Evolutionary conservation across 2,329 filamentous ascomycete genomes (phyloP).

Genomic region (Rhynchosporium secalis): DNA sequence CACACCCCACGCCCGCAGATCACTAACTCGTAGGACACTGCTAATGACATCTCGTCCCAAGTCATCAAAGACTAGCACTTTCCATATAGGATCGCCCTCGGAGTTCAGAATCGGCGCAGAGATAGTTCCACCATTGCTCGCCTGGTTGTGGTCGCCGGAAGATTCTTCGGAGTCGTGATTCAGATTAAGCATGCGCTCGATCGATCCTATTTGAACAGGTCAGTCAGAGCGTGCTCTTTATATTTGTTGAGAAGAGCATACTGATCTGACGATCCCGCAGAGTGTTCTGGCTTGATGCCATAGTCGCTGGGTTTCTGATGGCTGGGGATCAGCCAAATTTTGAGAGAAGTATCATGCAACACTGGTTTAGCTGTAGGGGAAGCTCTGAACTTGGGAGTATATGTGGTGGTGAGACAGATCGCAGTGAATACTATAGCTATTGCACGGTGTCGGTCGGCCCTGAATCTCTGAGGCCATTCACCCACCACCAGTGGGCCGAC

Average conservation of each 20-base stretch:
- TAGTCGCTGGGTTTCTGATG: conserved; percentile 41
- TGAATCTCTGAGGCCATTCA: neutral
- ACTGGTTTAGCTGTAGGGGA: conserved; percentile 4
- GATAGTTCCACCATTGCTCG: conserved; percentile 63
- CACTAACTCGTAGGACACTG: conserved; percentile 90
- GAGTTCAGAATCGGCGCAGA: conserved; percentile 80
- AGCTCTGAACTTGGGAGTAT: neutral
- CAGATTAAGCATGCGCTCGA: conserved; percentile 93
- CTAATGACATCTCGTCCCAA: conserved; percentile 92
- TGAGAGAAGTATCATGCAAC: conserved; percentile 34
- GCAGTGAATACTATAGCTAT: neutral
- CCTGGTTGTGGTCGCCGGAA: conserved; percentile 61
- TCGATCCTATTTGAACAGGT: conserved; percentile 62
- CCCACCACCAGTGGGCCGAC: neutral
- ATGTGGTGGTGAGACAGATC: conserved; percentile 23
- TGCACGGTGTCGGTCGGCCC: neutral
- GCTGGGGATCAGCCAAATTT: conserved; percentile 39
- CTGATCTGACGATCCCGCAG: conserved; percentile 73
- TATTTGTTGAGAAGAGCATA: conserved; percentile 44
- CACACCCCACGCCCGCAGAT: conserved; percentile 89
- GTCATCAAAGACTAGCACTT: conserved; percentile 94
- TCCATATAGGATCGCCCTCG: conserved; percentile 94
- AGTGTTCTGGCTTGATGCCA: conserved; percentile 57
- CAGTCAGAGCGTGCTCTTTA: conserved; percentile 1
- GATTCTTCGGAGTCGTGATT: conserved; percentile 67